phyloP scores from a whole-genome alignment of 345 rosid species.

The Diplotaxis tenuifolia region DNA sequence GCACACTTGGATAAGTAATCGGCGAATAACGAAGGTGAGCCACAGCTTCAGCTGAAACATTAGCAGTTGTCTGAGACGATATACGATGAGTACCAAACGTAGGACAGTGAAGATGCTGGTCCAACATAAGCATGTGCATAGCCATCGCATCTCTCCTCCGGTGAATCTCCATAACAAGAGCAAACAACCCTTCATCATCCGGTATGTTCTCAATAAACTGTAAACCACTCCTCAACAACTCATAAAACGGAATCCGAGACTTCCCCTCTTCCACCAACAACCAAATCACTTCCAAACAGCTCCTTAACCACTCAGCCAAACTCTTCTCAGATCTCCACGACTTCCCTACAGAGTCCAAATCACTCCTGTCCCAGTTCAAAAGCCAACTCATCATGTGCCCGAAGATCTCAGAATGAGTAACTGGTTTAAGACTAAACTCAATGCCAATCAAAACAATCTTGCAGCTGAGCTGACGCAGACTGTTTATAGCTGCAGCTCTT shows the following conservation, averaged over 20 bases:
- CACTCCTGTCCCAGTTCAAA: slow-evolving; percentile 91
- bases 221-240: slow-evolving; percentile 81
- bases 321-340: slow-evolving; percentile 69
- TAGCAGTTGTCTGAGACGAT: slow-evolving; percentile 62
- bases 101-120: slow-evolving; percentile 96
- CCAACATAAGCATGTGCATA: slow-evolving; percentile 96
- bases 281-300: slow-evolving; percentile 95
- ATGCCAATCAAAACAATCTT: slow-evolving; percentile 82
- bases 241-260: slow-evolving; percentile 93
- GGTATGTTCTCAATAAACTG: slow-evolving; percentile 96
- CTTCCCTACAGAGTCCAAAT: slow-evolving; percentile 62
- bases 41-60: slow-evolving; percentile 65
- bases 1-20: slow-evolving; percentile 95
- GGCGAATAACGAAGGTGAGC: slow-evolving; percentile 82
- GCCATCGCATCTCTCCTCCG: slow-evolving; percentile 98
- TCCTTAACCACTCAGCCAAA: slow-evolving; percentile 78
- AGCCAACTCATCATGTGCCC: slow-evolving; percentile 85
- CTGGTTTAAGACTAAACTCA: slow-evolving; percentile 71
- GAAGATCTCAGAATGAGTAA: slow-evolving; percentile 77
- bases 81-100: slow-evolving; percentile 94
- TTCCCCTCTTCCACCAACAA: slow-evolving; percentile 78
- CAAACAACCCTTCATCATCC: slow-evolving; percentile 91
- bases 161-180: slow-evolving; percentile 90
- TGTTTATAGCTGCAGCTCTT: slow-evolving; percentile 65
- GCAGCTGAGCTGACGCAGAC: slow-evolving; percentile 85